Conservation (phyloP, 2,329 filamentous ascomycete species). For the Daldinia sp. region DNA sequence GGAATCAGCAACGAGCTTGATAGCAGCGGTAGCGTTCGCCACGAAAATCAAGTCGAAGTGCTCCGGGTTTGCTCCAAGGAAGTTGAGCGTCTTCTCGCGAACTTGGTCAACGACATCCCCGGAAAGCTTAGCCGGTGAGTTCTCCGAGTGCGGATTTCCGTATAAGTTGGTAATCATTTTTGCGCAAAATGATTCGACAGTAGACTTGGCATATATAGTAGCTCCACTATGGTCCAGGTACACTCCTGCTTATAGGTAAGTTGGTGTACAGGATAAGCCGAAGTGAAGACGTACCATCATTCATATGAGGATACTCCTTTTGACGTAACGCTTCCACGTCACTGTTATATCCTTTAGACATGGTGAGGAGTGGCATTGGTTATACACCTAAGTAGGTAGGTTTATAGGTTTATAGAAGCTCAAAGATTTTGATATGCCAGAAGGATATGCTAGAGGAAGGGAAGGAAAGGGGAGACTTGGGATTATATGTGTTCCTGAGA, state of each 20-base stretch:
- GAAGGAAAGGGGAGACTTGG: constrained; percentile 3
- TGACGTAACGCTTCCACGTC: constrained; percentile 55
- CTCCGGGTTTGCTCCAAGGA: constrained; percentile 69
- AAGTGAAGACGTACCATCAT: constrained; percentile 50
- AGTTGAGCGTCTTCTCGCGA: constrained; percentile 64
- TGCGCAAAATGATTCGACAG: constrained; percentile 66
- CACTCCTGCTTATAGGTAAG: constrained; percentile 50
- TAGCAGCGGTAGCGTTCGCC: constrained; percentile 89
- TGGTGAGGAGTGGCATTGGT: constrained; percentile 41
- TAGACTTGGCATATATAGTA: constrained; percentile 69
- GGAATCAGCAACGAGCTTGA: constrained; percentile 76
- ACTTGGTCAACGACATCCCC: constrained; percentile 69
- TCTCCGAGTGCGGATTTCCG: constrained; percentile 76
- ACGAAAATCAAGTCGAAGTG: constrained; percentile 81
- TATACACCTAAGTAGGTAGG: constrained; percentile 19
- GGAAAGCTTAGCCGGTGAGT: constrained; percentile 67
- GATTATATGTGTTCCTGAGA: neutral
- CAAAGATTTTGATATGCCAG: constrained; percentile 11
- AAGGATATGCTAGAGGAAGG: constrained; percentile 17
- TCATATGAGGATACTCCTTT: constrained; percentile 60
- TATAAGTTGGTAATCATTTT: constrained; percentile 70
- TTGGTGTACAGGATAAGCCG: neutral
- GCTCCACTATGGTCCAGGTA: constrained; percentile 71
- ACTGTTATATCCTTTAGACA: constrained; percentile 49
- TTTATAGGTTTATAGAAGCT: constrained; percentile 9